These are phyloP conservation scores for Sechiopsis laciniata DNA, from an alignment of 306 rosid species.

Conservation along the genomic window DNA sequence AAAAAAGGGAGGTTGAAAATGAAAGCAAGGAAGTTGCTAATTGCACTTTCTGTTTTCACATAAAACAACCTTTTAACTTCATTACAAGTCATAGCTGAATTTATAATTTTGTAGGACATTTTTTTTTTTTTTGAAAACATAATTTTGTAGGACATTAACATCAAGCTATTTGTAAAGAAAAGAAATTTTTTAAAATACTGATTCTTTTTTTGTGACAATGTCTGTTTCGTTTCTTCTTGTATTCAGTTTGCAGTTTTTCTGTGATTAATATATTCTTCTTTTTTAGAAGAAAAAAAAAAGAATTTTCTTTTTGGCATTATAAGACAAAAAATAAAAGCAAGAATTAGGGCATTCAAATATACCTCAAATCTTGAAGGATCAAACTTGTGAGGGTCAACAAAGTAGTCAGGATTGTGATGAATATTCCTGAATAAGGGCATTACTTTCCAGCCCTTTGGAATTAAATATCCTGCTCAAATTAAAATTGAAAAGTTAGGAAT, in stretches of 20 bases:
- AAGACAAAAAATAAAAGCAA: neutral
- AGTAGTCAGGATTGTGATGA: conserved; percentile 80
- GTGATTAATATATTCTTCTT: no score
- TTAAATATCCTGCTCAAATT: conserved; percentile 55
- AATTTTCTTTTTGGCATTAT: neutral
- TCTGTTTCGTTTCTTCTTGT: no score
- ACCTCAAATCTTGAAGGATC: conserved; percentile 93
- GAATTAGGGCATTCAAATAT: conserved; percentile 18
- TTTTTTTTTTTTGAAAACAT: no score
- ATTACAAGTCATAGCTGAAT: no score
- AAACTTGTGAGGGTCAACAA: conserved; percentile 64
- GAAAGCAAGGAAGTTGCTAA: neutral
- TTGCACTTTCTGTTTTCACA: neutral
- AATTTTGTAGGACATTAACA: neutral
- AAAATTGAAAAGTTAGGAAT: neutral
- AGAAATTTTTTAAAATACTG: neutral
- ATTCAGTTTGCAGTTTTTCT: no score
- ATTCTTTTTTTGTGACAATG: no score
- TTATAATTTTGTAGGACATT: neutral
- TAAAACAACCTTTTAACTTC: neutral
- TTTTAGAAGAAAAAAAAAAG: neutral
- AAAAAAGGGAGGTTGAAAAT: neutral
- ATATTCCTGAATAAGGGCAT: conserved; percentile 89
- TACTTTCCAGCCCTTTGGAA: conserved; percentile 96
- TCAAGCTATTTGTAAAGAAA: neutral